Conservation (phyloP, 768 basidiomycete genomes). For the Panaeolus papilionaceus region DNA sequence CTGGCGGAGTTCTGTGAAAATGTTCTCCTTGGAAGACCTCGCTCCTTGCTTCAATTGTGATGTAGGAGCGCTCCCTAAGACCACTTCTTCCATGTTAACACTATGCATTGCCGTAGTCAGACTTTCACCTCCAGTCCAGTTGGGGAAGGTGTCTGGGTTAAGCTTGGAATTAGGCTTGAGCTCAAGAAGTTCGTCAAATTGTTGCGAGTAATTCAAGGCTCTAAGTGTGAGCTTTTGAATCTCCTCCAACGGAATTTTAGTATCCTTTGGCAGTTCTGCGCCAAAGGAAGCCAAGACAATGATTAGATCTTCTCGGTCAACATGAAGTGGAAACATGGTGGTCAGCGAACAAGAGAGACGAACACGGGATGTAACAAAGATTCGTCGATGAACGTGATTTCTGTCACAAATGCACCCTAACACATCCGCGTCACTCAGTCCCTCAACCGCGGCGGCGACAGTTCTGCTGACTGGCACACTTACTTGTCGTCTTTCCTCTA, state of each 20-base stretch:
- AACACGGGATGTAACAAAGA: no score
- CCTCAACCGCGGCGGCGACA: no score
- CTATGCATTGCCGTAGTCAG: slow-evolving; percentile 28
- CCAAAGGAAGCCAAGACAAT: slow-evolving; percentile 34
- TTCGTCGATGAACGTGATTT: no score
- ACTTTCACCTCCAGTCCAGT: slow-evolving; percentile 24
- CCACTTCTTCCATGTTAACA: slow-evolving; percentile 28
- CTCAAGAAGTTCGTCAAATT: slow-evolving; percentile 26
- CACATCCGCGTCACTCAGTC: no score
- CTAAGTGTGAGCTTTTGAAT: slow-evolving; percentile 29
- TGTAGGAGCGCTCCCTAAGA: slow-evolving; percentile 4
- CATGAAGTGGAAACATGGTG: slow-evolving; percentile 22
- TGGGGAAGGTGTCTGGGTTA: slow-evolving; percentile 19
- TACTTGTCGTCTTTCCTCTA: no score
- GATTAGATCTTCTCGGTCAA: slow-evolving; percentile 34
- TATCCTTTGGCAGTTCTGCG: slow-evolving; percentile 32
- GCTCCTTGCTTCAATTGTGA: slow-evolving; percentile 16
- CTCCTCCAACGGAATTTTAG: slow-evolving; percentile 34
- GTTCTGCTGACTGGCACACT: no score
- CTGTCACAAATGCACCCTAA: no score
- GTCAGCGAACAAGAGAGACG: neutral
- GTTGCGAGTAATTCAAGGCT: slow-evolving; percentile 36
- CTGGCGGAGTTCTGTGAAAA: slow-evolving; percentile 36
- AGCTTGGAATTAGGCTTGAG: slow-evolving; percentile 16
- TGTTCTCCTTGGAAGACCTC: slow-evolving; percentile 32